Conservation (phyloP, 257 asterid genomes). For the Capsicum rhomboideum region DNA sequence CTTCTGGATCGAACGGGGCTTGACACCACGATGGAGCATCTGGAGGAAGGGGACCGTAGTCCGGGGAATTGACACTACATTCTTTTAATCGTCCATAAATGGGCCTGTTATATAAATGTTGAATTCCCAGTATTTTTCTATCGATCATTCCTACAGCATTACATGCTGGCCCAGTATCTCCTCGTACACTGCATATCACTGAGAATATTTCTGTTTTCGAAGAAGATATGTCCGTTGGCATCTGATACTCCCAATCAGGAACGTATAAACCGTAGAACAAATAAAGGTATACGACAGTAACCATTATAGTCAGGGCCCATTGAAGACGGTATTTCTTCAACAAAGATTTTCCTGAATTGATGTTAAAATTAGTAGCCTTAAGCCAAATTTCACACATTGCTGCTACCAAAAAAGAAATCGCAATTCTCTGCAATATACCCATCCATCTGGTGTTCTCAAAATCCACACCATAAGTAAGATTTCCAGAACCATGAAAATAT, state of each 20-base stretch:
- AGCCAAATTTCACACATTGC: conserved; percentile 68
- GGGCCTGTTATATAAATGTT: conserved; percentile 40
- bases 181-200: conserved; percentile 48
- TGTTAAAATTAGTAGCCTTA: conserved; percentile 31
- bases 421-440: conserved; percentile 69
- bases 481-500: conserved; percentile 40
- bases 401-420: conserved; percentile 35
- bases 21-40: conserved; percentile 65
- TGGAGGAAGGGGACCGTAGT: conserved; percentile 33
- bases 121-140: conserved; percentile 46
- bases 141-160: conserved; percentile 68
- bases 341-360: conserved; percentile 32
- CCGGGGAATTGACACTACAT: neutral
- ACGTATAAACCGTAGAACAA: conserved; percentile 44
- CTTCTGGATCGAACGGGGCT: conserved; percentile 74
- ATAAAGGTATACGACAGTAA: conserved; percentile 32
- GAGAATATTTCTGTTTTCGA: conserved; percentile 9
- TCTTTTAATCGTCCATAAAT: conserved; percentile 36
- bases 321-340: conserved; percentile 44
- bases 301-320: conserved; percentile 28
- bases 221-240: conserved; percentile 6
- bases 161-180: conserved; percentile 64
- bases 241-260: conserved; percentile 48
- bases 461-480: conserved; percentile 51
- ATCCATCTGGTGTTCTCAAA: conserved; percentile 41